Base-by-base conservation (phyloP, 78 protist species). In the Dictyostelium brefeldianum region DNA sequence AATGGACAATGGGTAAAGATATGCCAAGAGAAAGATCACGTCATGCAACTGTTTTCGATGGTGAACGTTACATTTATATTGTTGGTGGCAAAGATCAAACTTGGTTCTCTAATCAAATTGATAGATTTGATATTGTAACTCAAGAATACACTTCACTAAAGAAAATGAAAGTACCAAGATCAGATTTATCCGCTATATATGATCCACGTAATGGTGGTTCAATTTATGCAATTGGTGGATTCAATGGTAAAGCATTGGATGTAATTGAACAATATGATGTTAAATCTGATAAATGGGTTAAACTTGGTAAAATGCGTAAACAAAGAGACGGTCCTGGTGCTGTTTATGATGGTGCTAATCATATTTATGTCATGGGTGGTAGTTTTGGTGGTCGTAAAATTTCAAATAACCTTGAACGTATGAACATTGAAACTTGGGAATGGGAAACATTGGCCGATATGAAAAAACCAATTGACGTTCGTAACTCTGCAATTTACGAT, bases 291-390 rank as follows among this genome's bases (percentile, higher is more conserved):
- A 31, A 51, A 54, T 87, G 93, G 93, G 22, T 46, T 0, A 56
- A 46, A 5, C 5, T 47, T 10, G 53, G 47, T 9, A 56, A 77
- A 56, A 87, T 87, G 93, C 8, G 29, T 7, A 74, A 77, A 47
- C 83, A 59, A 31, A 57, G 93, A 15, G 93, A 87, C 48, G 93
- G 93, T 3, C 93, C 93, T 6, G 93, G 93, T n/a, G 93, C 93
- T 0, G 78, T 87, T 57, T 65, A 50, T 36, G 93, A 87, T 22
- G 78, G 85, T 6, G 43, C 48, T 5, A 62, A 29, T 17, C 67
- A 78, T 43, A 77, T 87, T 22, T 87, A 87, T 67, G 79, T 87
- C 2, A 56, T 87, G 83, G 93, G 93, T 20, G 93, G 93, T 12
- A 71, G 81, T n/a, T 74, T 48, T 57, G 83, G 85, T 36, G 15